Percentiles rank a stretch among this genome's conserved stretches.
Evolutionary conservation across 164 flowering plant genomes (phyloP).

Genomic region (Liquidambar formosana): DNA sequence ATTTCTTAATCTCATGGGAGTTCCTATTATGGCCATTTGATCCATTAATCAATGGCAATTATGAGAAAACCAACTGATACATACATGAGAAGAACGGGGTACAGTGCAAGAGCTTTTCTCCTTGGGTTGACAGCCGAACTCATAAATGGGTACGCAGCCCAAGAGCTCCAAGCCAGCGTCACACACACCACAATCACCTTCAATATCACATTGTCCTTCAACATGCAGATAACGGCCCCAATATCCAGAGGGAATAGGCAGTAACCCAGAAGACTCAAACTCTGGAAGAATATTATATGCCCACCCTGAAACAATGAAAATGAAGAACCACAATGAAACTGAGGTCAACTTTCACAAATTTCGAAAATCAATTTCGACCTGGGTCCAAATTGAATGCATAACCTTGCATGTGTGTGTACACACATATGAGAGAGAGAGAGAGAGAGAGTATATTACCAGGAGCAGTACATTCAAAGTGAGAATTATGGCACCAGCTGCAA

Average conservation of each 20-base stretch:
- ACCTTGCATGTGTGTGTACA: neutral
- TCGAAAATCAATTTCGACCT: too few species aligned
- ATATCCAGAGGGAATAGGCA: constrained; percentile 89
- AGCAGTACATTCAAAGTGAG: constrained; percentile 89
- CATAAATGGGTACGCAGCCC: constrained; percentile 99
- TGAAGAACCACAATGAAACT: neutral
- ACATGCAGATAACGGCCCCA: constrained; percentile 86
- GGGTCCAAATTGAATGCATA: neutral
- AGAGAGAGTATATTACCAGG: constrained; percentile 52
- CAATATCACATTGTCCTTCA: constrained; percentile 73
- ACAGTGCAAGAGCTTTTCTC: constrained; percentile 95
- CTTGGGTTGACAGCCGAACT: constrained; percentile 96
- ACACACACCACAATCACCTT: constrained; percentile 75
- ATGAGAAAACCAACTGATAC: constrained; percentile 97
- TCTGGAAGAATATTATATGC: constrained; percentile 94
- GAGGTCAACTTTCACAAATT: too few species aligned
- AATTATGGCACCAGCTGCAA: constrained; percentile 95
- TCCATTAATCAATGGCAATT: constrained; percentile 75
- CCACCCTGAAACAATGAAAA: constrained; percentile 71
- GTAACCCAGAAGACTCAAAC: constrained; percentile 92
- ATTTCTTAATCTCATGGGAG: neutral
- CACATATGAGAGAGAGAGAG: constrained; percentile 3
- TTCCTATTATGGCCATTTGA: neutral
- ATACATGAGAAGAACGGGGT: constrained; percentile 96
- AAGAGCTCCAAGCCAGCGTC: constrained; percentile 96